Percentiles rank a stretch among this genome's conserved stretches.
phyloP scores from a whole-genome alignment of 495 filamentous ascomycete genomes.

The Aspergillus egyptiacus region DNA sequence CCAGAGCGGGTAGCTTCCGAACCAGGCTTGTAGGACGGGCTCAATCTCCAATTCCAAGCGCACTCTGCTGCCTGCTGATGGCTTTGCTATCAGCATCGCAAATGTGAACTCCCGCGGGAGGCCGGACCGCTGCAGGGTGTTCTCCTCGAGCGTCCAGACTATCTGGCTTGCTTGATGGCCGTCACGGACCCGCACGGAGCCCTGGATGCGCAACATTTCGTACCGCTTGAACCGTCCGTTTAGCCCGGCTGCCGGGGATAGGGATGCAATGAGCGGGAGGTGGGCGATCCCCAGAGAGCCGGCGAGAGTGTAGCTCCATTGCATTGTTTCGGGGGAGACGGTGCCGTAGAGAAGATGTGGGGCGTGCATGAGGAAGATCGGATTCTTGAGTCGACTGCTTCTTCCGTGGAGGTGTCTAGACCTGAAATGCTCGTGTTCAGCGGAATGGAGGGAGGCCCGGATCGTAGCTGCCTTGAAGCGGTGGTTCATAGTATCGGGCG shows the following conservation, averaged over 20 bases:
- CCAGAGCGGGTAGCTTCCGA: constrained; percentile 28
- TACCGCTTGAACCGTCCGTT: constrained; percentile 40
- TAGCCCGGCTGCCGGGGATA: constrained; percentile 38
- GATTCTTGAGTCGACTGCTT: constrained; percentile 22
- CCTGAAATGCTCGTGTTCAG: constrained; percentile 32
- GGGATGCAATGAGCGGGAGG: constrained; percentile 37
- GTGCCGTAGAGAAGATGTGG: constrained; percentile 48
- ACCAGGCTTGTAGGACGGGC: constrained; percentile 33
- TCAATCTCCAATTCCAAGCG: constrained; percentile 34
- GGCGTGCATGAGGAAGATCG: constrained; percentile 46
- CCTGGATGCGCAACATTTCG: constrained; percentile 52
- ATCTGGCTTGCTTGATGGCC: constrained; percentile 42
- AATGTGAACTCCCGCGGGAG: constrained; percentile 53
- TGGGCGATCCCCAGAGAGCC: constrained; percentile 45
- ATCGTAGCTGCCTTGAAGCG: constrained; percentile 47
- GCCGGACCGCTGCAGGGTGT: constrained; percentile 44
- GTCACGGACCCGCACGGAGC: constrained; percentile 39
- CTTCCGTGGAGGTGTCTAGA: neutral
- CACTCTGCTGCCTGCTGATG: constrained; percentile 24
- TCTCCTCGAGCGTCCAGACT: constrained; percentile 50
- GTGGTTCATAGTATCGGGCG: constrained; percentile 33
- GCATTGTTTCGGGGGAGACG: constrained; percentile 46
- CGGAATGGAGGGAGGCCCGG: constrained; percentile 29
- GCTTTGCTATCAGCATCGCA: constrained; percentile 45
- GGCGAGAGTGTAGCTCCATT: constrained; percentile 47